A percentile compares a stretch with the other conserved stretches of the same genome.
Evolutionary conservation across 257 asterid species (phyloP).

Genomic region (Agastache rugosa): DNA sequence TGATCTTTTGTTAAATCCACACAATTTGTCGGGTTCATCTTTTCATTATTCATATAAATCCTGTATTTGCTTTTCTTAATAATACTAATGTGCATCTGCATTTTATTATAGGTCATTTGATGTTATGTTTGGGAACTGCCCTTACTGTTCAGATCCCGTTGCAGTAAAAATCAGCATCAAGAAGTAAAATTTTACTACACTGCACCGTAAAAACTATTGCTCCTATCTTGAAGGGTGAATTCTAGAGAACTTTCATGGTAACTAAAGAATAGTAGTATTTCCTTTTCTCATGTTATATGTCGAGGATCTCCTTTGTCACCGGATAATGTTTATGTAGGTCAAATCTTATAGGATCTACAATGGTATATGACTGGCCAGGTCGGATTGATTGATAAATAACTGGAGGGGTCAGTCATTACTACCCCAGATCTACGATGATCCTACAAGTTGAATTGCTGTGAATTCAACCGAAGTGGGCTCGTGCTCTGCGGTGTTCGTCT

Average conservation of each 20-base stretch:
- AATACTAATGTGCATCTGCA: constrained; percentile 2
- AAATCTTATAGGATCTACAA: not conserved
- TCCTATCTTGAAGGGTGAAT: constrained; percentile 2
- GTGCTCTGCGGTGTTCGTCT: not conserved
- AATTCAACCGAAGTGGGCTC: constrained; percentile 13
- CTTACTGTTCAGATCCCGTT: constrained; percentile 75
- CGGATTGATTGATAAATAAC: too few species aligned
- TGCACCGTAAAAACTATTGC: not conserved
- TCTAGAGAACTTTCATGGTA: not conserved
- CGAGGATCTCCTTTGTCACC: not conserved
- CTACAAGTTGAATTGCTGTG: not conserved
- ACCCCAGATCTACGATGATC: too few species aligned
- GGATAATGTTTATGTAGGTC: not conserved
- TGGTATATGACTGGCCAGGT: too few species aligned
- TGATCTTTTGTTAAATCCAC: too few species aligned
- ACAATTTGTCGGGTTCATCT: too few species aligned
- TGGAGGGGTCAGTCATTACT: too few species aligned
- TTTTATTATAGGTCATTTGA: constrained; percentile 59
- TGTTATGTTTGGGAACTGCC: constrained; percentile 72
- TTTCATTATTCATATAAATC: constrained; percentile 15
- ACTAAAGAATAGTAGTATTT: not conserved
- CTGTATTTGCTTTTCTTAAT: constrained; percentile 17
- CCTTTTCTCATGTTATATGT: not conserved
- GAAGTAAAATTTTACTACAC: constrained; percentile 34
- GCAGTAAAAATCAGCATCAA: constrained; percentile 61